Conservation (phyloP, 345 rosid genomes). For the Noccaea bulbosa region DNA sequence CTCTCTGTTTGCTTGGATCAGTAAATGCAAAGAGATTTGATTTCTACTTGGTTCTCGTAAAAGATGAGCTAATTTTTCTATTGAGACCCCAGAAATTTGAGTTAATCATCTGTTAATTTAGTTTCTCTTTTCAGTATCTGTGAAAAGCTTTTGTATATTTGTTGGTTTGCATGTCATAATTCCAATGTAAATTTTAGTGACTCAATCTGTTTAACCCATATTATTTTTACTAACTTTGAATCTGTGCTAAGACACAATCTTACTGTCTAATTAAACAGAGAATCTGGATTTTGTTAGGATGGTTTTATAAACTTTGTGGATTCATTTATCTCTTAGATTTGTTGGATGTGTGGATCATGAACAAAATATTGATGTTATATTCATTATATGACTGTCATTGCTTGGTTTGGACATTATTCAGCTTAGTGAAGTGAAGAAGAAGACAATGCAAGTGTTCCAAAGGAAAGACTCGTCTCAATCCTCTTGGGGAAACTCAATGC, state of each 20-base stretch:
- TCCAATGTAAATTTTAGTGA: slow-evolving; percentile 4
- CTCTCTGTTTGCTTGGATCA: slow-evolving; percentile 32
- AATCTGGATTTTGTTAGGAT: slow-evolving; percentile 17
- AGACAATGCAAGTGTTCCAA: slow-evolving; percentile 45
- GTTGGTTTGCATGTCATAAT: slow-evolving; percentile 38
- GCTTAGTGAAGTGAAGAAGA: slow-evolving; percentile 17
- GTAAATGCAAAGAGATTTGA: slow-evolving; percentile 25
- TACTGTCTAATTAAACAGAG: slow-evolving; percentile 2
- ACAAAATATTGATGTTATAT: neutral
- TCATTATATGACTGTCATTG: slow-evolving; percentile 19
- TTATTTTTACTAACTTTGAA: slow-evolving; percentile 17
- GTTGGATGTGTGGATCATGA: slow-evolving; percentile 28
- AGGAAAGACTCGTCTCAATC: slow-evolving; percentile 12
- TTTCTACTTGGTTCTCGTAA: slow-evolving; percentile 15
- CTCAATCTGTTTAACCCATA: slow-evolving; percentile 9
- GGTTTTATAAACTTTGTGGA: neutral
- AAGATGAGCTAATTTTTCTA: neutral
- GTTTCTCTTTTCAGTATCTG: neutral
- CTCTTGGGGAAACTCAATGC: slow-evolving; percentile 28
- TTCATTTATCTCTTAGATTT: slow-evolving; percentile 23
- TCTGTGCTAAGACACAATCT: slow-evolving; percentile 3
- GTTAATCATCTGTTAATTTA: neutral
- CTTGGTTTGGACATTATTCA: slow-evolving; percentile 28
- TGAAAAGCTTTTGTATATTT: neutral
- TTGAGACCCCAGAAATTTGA: slow-evolving; percentile 2